phyloP scores from a whole-genome alignment of 208 protist genomes.

The Acanthamoeba lenticulata region DNA sequence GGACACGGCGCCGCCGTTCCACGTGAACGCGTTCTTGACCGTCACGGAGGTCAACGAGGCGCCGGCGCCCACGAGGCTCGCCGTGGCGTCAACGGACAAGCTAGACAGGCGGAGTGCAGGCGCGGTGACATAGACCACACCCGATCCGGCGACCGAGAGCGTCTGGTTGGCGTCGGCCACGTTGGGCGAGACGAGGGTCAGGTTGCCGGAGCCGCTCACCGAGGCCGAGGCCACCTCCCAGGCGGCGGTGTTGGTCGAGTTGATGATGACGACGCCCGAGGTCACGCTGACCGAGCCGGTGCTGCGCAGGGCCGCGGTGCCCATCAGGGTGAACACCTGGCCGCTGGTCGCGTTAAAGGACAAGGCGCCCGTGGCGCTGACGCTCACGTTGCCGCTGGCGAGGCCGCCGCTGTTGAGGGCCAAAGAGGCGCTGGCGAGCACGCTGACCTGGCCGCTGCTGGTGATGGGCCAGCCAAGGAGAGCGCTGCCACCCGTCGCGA shows the following conservation, averaged over 20 bases:
- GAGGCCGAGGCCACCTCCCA: constrained; percentile 22
- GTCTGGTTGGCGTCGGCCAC: not conserved
- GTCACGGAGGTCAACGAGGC: not conserved
- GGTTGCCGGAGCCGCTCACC: constrained; percentile 31
- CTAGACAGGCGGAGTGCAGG: not conserved
- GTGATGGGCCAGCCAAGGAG: not conserved
- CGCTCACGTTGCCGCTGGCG: constrained; percentile 11
- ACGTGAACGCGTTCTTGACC: constrained; percentile 10
- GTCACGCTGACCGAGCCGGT: not conserved
- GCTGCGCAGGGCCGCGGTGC: not conserved
- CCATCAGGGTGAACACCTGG: constrained; percentile 12
- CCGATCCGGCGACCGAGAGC: not conserved
- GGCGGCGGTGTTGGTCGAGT: constrained; percentile 3
- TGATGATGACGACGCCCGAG: constrained; percentile 23
- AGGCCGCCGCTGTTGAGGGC: not conserved
- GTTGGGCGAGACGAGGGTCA: not conserved
- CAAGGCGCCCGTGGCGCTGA: not conserved
- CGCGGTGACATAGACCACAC: constrained; percentile 30
- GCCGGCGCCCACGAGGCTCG: not conserved
- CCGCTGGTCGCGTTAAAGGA: not conserved
- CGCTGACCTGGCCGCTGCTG: not conserved
- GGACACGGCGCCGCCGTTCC: constrained; percentile 16
- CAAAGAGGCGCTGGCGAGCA: not conserved
- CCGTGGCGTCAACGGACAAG: not conserved
- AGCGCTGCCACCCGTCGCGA: not conserved